A percentile compares a stretch with the other conserved stretches of the same genome.
These are phyloP conservation scores for Termitomyces sp. DNA, from an alignment of 768 basidiomycete genomes.

Conservation along the genomic window DNA sequence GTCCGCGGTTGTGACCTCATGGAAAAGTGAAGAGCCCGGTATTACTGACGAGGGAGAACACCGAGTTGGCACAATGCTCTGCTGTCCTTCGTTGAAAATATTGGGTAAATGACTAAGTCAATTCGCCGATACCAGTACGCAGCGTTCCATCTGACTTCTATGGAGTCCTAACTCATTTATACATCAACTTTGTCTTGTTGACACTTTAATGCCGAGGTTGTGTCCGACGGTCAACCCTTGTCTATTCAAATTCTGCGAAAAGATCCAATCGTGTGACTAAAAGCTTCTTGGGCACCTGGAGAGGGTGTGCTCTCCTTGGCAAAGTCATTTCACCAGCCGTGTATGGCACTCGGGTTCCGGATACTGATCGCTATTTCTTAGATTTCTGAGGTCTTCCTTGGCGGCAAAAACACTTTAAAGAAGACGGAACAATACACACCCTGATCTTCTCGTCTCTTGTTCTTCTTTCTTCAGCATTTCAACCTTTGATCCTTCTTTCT, in stretches of 20 bases:
- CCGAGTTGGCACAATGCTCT: conserved; percentile 66
- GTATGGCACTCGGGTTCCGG: conserved; percentile 47
- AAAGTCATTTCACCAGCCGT: conserved; percentile 56
- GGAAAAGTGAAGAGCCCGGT: conserved; percentile 50
- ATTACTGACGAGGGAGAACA: conserved; percentile 49
- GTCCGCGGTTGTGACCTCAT: conserved; percentile 64
- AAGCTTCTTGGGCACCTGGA: too few species aligned
- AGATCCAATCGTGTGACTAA: conserved; percentile 25
- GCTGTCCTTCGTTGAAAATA: conserved; percentile 68
- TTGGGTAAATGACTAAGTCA: conserved; percentile 77
- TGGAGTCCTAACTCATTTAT: neutral
- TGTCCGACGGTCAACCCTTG: conserved; percentile 59
- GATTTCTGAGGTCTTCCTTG: conserved; percentile 49
- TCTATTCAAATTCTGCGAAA: conserved; percentile 53
- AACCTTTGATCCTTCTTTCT: too few species aligned
- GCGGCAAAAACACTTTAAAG: conserved; percentile 25
- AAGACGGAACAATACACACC: too few species aligned
- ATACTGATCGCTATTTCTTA: conserved; percentile 52
- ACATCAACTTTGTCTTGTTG: conserved; percentile 53
- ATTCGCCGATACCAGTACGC: conserved; percentile 71
- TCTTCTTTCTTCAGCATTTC: too few species aligned
- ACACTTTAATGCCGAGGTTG: conserved; percentile 86
- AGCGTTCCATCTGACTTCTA: conserved; percentile 4
- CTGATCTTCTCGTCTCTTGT: too few species aligned
- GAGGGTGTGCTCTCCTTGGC: conserved; percentile 44